Evolutionary conservation across 2,329 filamentous ascomycete species (phyloP).

Genomic region (Neodidymelliopsis sp.): DNA sequence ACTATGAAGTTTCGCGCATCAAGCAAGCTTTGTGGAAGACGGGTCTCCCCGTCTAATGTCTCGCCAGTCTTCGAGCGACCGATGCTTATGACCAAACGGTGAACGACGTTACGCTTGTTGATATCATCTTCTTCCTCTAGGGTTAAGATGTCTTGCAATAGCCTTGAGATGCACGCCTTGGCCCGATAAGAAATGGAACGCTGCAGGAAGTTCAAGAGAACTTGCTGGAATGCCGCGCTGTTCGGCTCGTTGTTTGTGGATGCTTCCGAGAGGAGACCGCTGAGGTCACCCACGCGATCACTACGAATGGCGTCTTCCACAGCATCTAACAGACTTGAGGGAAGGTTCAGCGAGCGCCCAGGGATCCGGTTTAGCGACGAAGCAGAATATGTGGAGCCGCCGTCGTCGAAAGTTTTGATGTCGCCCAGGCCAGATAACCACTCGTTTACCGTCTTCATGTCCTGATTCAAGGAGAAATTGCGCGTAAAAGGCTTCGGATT

Average conservation of each 20-base stretch:
- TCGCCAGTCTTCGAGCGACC: conserved; percentile 73
- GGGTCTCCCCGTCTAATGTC: conserved; percentile 56
- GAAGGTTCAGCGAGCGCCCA: conserved; percentile 76
- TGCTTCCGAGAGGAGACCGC: conserved; percentile 64
- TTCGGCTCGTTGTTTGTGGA: conserved; percentile 58
- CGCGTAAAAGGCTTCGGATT: conserved; percentile 88
- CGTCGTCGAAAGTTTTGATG: conserved; percentile 77
- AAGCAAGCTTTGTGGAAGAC: conserved; percentile 57
- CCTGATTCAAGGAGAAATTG: conserved; percentile 65
- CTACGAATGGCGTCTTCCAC: conserved; percentile 75
- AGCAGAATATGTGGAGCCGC: conserved; percentile 71
- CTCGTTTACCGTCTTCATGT: conserved; percentile 79
- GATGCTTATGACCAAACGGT: conserved; percentile 90
- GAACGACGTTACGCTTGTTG: conserved; percentile 91
- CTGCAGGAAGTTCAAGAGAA: conserved; percentile 84
- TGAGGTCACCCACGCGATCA: conserved; percentile 68
- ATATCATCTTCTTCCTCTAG: conserved; percentile 91
- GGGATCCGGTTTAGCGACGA: conserved; percentile 79
- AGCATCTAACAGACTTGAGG: conserved; percentile 71
- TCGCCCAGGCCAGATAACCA: conserved; percentile 88
- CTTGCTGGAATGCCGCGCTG: conserved; percentile 64
- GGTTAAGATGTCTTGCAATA: conserved; percentile 72
- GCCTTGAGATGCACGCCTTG: conserved; percentile 71
- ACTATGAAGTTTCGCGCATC: conserved; percentile 78
- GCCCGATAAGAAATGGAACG: conserved; percentile 75